A percentile compares a stretch with the other conserved stretches of the same genome.
Evolutionary conservation across 306 rosid genomes (phyloP).

Genomic region (Acacia crassicarpa): DNA sequence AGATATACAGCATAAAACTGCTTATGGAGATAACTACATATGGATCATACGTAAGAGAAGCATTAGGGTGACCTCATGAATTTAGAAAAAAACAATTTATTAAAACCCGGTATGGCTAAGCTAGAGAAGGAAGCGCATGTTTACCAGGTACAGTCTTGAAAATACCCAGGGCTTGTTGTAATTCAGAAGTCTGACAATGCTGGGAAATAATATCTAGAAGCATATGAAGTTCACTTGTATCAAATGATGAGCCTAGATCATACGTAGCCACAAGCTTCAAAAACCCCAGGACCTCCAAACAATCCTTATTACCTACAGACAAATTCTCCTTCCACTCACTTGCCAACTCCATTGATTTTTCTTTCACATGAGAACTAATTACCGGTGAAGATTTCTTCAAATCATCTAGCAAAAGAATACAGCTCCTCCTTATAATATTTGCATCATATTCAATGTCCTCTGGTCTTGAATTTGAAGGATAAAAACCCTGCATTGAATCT

Average conservation of each 20-base stretch:
- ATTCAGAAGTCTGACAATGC: slow-evolving; percentile 32
- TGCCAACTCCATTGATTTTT: slow-evolving; percentile 44
- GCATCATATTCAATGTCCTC: slow-evolving; percentile 27
- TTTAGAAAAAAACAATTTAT: not conserved
- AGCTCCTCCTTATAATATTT: slow-evolving; percentile 40
- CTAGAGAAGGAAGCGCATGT: slow-evolving; percentile 13
- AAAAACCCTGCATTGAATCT: slow-evolving; percentile 47
- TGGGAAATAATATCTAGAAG: slow-evolving; percentile 39
- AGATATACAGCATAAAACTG: slow-evolving; percentile 21
- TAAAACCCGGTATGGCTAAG: slow-evolving; percentile 7
- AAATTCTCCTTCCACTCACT: slow-evolving; percentile 47
- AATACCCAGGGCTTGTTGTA: slow-evolving; percentile 29
- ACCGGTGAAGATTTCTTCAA: slow-evolving; percentile 39
- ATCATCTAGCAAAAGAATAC: slow-evolving; percentile 44
- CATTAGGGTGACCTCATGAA: not conserved
- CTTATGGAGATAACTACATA: not conserved
- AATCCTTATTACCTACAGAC: slow-evolving; percentile 11
- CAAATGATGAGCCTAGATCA: slow-evolving; percentile 36
- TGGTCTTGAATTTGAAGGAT: slow-evolving; percentile 27
- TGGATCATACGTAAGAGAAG: not conserved
- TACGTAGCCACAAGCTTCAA: slow-evolving; percentile 43
- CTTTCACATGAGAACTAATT: slow-evolving; percentile 38
- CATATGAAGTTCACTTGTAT: slow-evolving; percentile 33
- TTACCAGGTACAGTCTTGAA: slow-evolving; percentile 39
- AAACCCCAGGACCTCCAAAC: slow-evolving; percentile 47